These are phyloP conservation scores for Lecanicillium sp. DNA, from an alignment of 2,329 filamentous ascomycete species.

Conservation along the genomic window DNA sequence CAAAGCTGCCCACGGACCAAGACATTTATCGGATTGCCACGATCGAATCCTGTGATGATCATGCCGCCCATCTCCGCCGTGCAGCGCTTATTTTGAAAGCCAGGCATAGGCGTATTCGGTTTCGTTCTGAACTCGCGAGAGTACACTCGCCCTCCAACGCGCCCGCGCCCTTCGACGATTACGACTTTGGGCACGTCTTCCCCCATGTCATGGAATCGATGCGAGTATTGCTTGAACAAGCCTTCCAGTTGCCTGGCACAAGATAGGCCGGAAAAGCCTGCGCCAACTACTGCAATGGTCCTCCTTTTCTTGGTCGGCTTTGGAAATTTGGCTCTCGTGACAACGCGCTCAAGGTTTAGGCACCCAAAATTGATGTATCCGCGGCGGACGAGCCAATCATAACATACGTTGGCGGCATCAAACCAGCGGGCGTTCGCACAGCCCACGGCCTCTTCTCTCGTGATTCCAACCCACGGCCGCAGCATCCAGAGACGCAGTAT, in stretches of 20 bases:
- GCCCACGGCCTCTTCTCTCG: slow-evolving; percentile 78
- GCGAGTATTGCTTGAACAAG: slow-evolving; percentile 74
- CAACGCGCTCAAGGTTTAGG: slow-evolving; percentile 58
- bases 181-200: slow-evolving; percentile 69
- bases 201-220: slow-evolving; percentile 56
- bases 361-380: slow-evolving; percentile 98
- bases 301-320: slow-evolving; percentile 43
- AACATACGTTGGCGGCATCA: slow-evolving; percentile 78
- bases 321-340: slow-evolving; percentile 31
- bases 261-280: slow-evolving; percentile 87
- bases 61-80: slow-evolving; percentile 97
- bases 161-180: slow-evolving; percentile 77
- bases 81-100: slow-evolving; percentile 54
- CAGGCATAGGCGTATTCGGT: slow-evolving; percentile 43
- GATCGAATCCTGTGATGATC: slow-evolving; percentile 95
- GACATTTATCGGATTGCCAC: slow-evolving; percentile 88
- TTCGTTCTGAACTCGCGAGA: slow-evolving; percentile 64
- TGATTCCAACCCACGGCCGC: slow-evolving; percentile 77
- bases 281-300: slow-evolving; percentile 81
- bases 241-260: slow-evolving; percentile 87
- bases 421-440: slow-evolving; percentile 89
- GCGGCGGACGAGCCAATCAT: slow-evolving; percentile 83
- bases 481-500: slow-evolving; percentile 85
- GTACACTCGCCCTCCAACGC: slow-evolving; percentile 89
- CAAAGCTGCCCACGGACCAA: slow-evolving; percentile 86